Conservation (phyloP, 2,329 filamentous ascomycete genomes). For the Rhynchosporium agropyri region DNA sequence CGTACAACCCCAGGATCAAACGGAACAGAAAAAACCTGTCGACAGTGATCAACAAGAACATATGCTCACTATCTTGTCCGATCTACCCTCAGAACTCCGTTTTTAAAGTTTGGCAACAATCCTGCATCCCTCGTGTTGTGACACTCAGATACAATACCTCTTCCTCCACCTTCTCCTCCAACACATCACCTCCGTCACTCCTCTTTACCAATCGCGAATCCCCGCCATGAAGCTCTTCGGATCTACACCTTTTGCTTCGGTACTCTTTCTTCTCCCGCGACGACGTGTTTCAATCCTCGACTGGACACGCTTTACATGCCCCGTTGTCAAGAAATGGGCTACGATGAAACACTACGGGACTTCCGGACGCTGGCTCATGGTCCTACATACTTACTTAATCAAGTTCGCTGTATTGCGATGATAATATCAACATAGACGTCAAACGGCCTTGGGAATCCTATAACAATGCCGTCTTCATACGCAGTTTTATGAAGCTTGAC, state of each 20-base stretch:
- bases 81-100: slow-evolving; percentile 39
- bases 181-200: slow-evolving; percentile 46
- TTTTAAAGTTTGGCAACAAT: slow-evolving; percentile 37
- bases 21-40: slow-evolving; percentile 18
- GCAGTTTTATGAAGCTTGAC: slow-evolving; percentile 45
- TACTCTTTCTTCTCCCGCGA: slow-evolving; percentile 40
- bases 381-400: slow-evolving; percentile 40
- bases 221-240: slow-evolving; percentile 46
- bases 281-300: slow-evolving; percentile 40
- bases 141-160: slow-evolving; percentile 44
- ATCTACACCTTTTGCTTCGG: slow-evolving; percentile 45
- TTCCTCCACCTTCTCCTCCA: slow-evolving; percentile 45
- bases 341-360: slow-evolving; percentile 45
- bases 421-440: slow-evolving; percentile 49
- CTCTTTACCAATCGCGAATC: slow-evolving; percentile 50
- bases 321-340: slow-evolving; percentile 44
- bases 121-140: slow-evolving; percentile 35
- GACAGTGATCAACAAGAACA: slow-evolving; percentile 15
- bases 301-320: slow-evolving; percentile 39
- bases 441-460: slow-evolving; percentile 55
- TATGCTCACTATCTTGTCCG: slow-evolving; percentile 36
- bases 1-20: background rate
- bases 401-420: slow-evolving; percentile 49
- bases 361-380: slow-evolving; percentile 45
- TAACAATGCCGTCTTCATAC: slow-evolving; percentile 52